A percentile compares a stretch with the other conserved stretches of the same genome.
phyloP scores from a whole-genome alignment of 352 stramenopile species.

The Pythium scleroteichum region DNA sequence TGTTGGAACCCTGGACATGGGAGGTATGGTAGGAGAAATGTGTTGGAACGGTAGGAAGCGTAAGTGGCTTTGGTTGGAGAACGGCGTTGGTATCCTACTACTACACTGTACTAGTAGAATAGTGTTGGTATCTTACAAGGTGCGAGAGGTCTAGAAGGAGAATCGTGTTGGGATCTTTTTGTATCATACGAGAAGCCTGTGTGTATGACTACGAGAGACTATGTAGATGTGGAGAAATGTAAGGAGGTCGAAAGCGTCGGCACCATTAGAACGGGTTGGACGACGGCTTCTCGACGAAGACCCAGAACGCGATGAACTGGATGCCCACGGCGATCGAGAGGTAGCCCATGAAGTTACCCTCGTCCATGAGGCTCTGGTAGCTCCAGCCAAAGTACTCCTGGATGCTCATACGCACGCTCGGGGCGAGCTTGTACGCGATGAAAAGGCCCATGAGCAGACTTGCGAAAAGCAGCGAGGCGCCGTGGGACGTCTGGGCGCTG shows the following conservation, averaged over 20 bases:
- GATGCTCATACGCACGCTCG: constrained; percentile 84
- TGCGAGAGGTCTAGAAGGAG: too few relatives aligned
- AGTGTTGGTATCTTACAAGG: too few relatives aligned
- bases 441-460: constrained; percentile 84
- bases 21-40: too few relatives aligned
- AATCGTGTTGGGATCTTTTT: too few relatives aligned
- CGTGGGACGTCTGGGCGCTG: constrained; percentile 67
- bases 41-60: too few relatives aligned
- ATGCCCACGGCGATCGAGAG: constrained; percentile 74
- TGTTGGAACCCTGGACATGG: too few relatives aligned
- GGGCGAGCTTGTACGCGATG: constrained; percentile 76
- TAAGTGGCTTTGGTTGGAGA: too few relatives aligned
- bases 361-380: constrained; percentile 82
- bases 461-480: constrained; percentile 69
- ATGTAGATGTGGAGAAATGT: not conserved
- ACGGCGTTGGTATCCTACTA: too few relatives aligned
- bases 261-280: constrained; percentile 71
- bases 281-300: constrained; percentile 80
- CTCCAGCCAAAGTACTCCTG: constrained; percentile 90
- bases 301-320: constrained; percentile 80
- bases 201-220: constrained; percentile 9
- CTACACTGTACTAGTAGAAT: too few relatives aligned
- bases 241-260: not conserved
- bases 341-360: constrained; percentile 81
- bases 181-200: not conserved